Base-by-base conservation (phyloP, 768 basidiomycete species). In the Nevesoporus exiguus region DNA sequence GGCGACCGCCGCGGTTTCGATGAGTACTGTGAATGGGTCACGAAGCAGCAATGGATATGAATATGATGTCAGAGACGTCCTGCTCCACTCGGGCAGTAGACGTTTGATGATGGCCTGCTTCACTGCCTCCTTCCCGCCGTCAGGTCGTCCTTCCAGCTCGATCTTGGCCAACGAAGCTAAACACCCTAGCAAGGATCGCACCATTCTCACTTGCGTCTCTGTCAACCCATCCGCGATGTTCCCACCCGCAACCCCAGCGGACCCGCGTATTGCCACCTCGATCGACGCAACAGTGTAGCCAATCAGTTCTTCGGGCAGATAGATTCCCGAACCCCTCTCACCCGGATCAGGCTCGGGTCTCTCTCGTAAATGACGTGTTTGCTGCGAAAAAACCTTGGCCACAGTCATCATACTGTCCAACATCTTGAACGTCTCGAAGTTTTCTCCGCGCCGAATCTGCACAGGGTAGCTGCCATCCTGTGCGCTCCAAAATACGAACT, bases 81-180 rank as follows among this genome's bases (percentile, higher is more conserved):
- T 80, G 61, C 88, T 93, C 92, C 93, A 95, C 70, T 96, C 93
- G 1, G 94, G 93, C 31, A 96, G 67, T 24, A 97, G 73, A 17
- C 94, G 82, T 61, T 95, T 95, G 72, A 96, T 85, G 61, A 97
- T 87, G 0, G 88, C 88, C 57, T 90, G 91, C 37, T 86, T 81
- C 49, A 93, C 80, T 4, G 85, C 84, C 53, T 90, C 87, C 37
- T 82, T 78, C 4, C 89, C 89, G 60, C 88, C 88, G 60, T 92
- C 89, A 0, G 80, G 76, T 40, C 87, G 73, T 31, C 77, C 80
- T 62, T 82, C 84, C 71, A 93, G 87, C 55, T 88, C 83, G 43
- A 90, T 66, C 25, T 74, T 79, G 0, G 83, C 82, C 22, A 93
- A 73, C 55, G 80, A 83, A 22, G 77, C 78, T 52, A 98, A 71